Evolutionary conservation across 2,329 filamentous ascomycete genomes (phyloP).

Genomic region (Chaetomium sp.): DNA sequence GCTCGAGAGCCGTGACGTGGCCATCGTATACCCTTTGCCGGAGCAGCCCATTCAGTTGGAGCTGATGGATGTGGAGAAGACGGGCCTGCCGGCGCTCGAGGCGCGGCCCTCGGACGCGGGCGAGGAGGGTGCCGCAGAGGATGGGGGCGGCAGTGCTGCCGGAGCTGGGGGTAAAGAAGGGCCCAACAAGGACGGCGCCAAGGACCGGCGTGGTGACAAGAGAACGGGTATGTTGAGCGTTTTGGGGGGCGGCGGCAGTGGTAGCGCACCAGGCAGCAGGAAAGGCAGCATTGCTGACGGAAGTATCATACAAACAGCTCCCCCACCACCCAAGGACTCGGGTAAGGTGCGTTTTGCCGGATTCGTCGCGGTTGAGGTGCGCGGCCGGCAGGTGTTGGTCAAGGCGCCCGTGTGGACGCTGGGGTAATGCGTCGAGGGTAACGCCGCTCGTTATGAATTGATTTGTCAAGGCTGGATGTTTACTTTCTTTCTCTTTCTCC

Average conservation of each 20-base stretch:
- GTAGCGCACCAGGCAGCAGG: conserved; percentile 19
- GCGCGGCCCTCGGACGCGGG: conserved; percentile 45
- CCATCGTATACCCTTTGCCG: conserved; percentile 81
- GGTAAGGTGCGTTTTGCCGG: conserved; percentile 72
- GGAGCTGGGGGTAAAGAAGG: conserved; percentile 45
- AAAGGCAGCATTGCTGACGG: conserved; percentile 45
- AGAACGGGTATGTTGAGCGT: conserved; percentile 51
- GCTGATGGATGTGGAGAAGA: conserved; percentile 86
- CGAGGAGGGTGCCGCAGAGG: conserved; percentile 45
- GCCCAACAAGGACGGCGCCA: conserved; percentile 45
- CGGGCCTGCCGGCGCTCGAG: conserved; percentile 63
- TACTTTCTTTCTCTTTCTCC: conserved; percentile 9
- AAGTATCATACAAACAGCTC: conserved; percentile 40
- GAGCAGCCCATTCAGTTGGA: conserved; percentile 69
- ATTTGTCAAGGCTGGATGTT: conserved; percentile 6
- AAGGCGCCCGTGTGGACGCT: conserved; percentile 75
- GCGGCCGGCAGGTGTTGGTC: conserved; percentile 71
- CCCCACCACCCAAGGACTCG: conserved; percentile 44
- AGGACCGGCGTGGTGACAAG: conserved; percentile 47
- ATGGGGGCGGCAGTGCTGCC: conserved; percentile 36
- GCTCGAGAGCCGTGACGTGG: conserved; percentile 86
- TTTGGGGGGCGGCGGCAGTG: conserved; percentile 9
- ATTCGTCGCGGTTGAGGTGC: conserved; percentile 74
- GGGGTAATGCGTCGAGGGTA: conserved; percentile 22
- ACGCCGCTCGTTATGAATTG: background rate